phyloP scores from a whole-genome alignment of 1,139 yeast species.

The Lodderomyces elongisporus region DNA sequence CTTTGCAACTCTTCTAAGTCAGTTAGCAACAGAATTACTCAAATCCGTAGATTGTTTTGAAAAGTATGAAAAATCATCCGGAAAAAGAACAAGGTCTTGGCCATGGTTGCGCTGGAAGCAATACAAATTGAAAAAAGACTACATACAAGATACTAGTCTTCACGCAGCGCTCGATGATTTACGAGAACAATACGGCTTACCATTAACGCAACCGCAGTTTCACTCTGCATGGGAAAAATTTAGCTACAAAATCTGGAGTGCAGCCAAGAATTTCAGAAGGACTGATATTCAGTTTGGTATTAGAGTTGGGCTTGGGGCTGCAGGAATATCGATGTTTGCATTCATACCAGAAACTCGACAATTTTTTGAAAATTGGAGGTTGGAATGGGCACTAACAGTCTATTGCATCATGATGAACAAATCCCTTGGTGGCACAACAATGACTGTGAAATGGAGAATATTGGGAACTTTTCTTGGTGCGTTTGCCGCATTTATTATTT shows the following conservation, averaged over 20 bases:
- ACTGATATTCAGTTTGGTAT: conserved; percentile 76
- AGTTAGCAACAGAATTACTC: conserved; percentile 56
- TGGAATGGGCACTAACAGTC: conserved; percentile 82
- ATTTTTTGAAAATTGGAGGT: conserved; percentile 60
- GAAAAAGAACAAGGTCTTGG: conserved; percentile 33
- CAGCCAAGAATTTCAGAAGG: conserved; percentile 37
- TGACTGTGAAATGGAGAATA: conserved; percentile 73
- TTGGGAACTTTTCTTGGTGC: conserved; percentile 77
- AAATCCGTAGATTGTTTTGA: conserved; percentile 45
- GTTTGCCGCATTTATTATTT: conserved; percentile 49
- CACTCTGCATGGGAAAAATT: conserved; percentile 8
- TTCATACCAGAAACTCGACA: conserved; percentile 53
- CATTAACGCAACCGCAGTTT: conserved; percentile 3
- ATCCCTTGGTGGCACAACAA: conserved; percentile 80
- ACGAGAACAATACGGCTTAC: conserved; percentile 24
- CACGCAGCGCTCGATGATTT: conserved; percentile 37
- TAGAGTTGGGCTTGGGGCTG: conserved; percentile 75
- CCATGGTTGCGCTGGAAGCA: conserved; percentile 41
- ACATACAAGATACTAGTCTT: conserved; percentile 16
- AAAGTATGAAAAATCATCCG: conserved; percentile 31
- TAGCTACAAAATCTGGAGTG: conserved; percentile 27
- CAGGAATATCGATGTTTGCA: conserved; percentile 62
- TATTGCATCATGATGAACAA: conserved; percentile 83
- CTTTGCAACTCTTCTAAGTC: conserved; percentile 60
- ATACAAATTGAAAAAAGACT: conserved; percentile 29